Evolutionary conservation across 163 green algal genomes (phyloP), one percentile per base, ranked within the genome.

Genomic region (Volvox carteri): DNA sequence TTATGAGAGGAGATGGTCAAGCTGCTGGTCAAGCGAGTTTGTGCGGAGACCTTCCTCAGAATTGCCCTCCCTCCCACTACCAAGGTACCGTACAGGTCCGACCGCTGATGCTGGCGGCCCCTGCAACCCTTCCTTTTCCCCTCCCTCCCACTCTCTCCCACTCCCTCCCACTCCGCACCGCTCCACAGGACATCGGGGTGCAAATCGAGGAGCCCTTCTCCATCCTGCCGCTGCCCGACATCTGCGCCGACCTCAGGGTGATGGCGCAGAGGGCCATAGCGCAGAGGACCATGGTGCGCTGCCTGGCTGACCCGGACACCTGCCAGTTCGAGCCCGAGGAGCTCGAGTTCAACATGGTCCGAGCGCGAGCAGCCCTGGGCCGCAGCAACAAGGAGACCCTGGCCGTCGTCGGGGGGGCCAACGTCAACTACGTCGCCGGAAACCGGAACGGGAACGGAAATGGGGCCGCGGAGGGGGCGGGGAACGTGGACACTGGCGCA

Each of bases 161-260:
- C n/a, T n/a, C n/a, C 19, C 7, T 7, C 33, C 33, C 33, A 5
- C 67, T 35, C 67, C 33, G 28, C n/a, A 23, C 67, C 33, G 4
- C 37, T 35, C n/a, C 44, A 5, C 79, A 87, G 81, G 81, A 89
- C 68, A 89, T 89, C 35, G 84, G 84, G 7, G 84, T 89, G 35
- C 84, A 89, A 52, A 83, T 89, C 39, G 84, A 89, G 84, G 84
- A 89, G 84, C 84, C 84, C 14, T 89, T 89, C 70, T 41, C 37
- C 52, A 89, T 84, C 68, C 70, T 89, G 70, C 84, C 84, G 25
- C 84, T 89, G 28, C 41, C 37, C 39, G 84, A 81, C 21, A 81
- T 89, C 68, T 89, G 79, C 78, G 41, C 41, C 4, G 78, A 86
- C 78, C 78, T 86, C 41, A 58, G 70, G 35, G 46, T 62, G 41